A percentile compares a stretch with the other conserved stretches of the same genome.
Conservation (phyloP, 2,329 filamentous ascomycete genomes). For the Cladorrhinum sp. region DNA sequence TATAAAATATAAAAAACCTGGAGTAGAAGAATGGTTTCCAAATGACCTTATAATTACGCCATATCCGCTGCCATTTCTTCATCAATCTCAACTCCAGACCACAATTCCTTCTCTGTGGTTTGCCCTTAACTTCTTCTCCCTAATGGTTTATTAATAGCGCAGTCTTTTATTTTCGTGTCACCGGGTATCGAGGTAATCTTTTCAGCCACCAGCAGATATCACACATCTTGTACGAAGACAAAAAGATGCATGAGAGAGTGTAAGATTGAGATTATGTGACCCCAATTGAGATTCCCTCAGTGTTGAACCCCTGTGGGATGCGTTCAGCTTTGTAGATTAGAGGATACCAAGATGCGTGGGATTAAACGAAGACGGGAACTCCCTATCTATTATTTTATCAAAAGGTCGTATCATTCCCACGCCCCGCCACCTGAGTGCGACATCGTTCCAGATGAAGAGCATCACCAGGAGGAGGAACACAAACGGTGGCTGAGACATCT, state of each 20-base stretch:
- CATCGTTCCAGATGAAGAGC: not conserved
- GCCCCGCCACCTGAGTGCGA: constrained; percentile 2
- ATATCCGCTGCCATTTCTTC: not conserved
- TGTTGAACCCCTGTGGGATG: not conserved
- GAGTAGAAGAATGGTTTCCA: not conserved
- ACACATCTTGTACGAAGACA: not conserved
- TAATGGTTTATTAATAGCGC: not conserved
- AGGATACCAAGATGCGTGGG: not conserved
- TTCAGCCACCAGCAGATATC: no score
- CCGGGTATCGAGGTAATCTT: no score
- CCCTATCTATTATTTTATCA: constrained; percentile 4
- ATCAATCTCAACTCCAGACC: not conserved
- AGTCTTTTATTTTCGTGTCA: not conserved
- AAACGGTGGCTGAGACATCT: not conserved
- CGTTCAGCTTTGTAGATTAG: not conserved
- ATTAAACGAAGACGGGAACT: constrained; percentile 1
- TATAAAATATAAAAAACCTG: no score
- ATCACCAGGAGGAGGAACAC: not conserved
- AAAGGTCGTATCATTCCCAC: constrained; percentile 7
- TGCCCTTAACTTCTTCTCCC: not conserved
- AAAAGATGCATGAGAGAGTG: not conserved
- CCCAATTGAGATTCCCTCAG: not conserved
- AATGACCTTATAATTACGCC: not conserved
- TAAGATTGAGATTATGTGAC: not conserved
- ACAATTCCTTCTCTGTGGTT: not conserved